A percentile compares a stretch with the other conserved stretches of the same genome.
These are phyloP conservation scores for Verbena officinalis DNA, from an alignment of 257 asterid species.

Conservation along the genomic window DNA sequence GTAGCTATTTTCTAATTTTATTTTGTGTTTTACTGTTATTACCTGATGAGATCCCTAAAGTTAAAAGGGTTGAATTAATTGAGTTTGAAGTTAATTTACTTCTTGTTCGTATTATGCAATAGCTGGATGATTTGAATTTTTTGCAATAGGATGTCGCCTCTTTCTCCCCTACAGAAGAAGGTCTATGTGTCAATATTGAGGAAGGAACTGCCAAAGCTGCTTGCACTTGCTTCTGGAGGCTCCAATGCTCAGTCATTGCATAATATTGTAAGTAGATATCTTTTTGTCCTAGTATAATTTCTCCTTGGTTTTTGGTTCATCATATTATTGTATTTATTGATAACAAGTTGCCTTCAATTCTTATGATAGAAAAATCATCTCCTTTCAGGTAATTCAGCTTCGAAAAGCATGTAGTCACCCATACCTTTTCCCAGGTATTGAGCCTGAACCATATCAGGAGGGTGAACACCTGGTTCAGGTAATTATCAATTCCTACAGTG, in stretches of 20 bases:
- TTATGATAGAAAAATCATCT: constrained; percentile 31
- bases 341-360: constrained; percentile 17
- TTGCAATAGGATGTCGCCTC: constrained; percentile 75
- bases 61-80: constrained; percentile 13
- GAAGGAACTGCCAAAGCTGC: constrained; percentile 85
- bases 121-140: constrained; percentile 28
- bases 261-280: constrained; percentile 63
- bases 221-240: constrained; percentile 82
- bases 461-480: constrained; percentile 99
- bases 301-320: constrained; percentile 5
- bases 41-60: constrained; percentile 18
- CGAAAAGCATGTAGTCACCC: constrained; percentile 99
- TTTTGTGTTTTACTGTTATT: constrained; percentile 11
- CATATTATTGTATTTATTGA: constrained; percentile 13
- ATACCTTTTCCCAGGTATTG: constrained; percentile 93
- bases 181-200: constrained; percentile 84
- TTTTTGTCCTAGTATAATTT: constrained; percentile 5
- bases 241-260: constrained; percentile 71
- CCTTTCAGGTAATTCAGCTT: constrained; percentile 84
- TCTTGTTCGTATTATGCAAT: not conserved
- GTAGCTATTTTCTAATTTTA: constrained; percentile 14
- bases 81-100: constrained; percentile 25
- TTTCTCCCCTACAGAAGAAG: constrained; percentile 79
- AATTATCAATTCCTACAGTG: constrained; percentile 31
- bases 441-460: constrained; percentile 98